phyloP scores from a whole-genome alignment of 2,329 filamentous ascomycete genomes.

The Aspergillus latus region DNA sequence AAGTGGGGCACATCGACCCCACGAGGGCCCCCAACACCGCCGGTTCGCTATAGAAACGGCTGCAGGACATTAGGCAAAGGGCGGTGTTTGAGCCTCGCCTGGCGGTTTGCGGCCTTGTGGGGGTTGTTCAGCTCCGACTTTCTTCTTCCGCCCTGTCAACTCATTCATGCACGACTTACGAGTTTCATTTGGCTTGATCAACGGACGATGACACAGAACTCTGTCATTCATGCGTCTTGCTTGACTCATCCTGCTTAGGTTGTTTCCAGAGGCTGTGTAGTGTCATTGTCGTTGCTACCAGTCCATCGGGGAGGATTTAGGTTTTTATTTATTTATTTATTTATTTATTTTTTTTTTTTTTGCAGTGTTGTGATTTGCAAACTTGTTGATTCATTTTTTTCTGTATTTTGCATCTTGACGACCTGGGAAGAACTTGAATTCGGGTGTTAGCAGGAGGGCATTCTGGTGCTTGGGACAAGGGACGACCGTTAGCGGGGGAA shows the following conservation, averaged over 20 bases:
- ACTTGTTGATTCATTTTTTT: background rate
- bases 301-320: background rate
- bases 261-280: background rate
- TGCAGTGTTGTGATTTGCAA: background rate
- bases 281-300: background rate
- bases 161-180: background rate
- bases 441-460: too few relatives aligned
- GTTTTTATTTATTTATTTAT: background rate
- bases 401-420: too few relatives aligned
- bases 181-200: background rate
- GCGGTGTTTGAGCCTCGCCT: conserved; percentile 1
- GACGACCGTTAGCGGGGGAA: too few relatives aligned
- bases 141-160: background rate
- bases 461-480: too few relatives aligned
- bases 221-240: background rate
- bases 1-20: background rate
- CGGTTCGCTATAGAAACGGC: conserved; percentile 3
- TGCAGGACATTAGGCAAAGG: background rate
- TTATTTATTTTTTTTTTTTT: background rate
- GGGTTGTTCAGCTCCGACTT: conserved; percentile 6
- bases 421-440: too few relatives aligned
- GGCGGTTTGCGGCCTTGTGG: background rate
- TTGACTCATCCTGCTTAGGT: background rate
- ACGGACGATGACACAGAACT: background rate
- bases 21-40: background rate